These are phyloP conservation scores for Phytophthora fragariaefolia DNA, from an alignment of 352 stramenopile genomes.

Conservation along the genomic window DNA sequence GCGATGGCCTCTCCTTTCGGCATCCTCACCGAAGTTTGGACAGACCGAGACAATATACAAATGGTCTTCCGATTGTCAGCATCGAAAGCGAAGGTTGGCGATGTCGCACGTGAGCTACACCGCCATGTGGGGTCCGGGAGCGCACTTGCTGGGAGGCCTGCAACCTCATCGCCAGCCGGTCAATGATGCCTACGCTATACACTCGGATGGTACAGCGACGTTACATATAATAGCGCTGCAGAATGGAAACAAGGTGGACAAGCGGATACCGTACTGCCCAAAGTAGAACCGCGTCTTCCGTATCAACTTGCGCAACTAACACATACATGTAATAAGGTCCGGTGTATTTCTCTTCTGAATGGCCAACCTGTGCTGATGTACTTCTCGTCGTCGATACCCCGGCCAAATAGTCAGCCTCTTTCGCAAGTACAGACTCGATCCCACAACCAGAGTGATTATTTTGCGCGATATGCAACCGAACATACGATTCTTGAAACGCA, in stretches of 20 bases:
- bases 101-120: constrained; percentile 32
- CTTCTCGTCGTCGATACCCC: too few relatives aligned
- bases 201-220: too few relatives aligned
- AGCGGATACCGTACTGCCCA: neutral
- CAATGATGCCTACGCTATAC: constrained; percentile 20
- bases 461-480: constrained; percentile 27
- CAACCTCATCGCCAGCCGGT: constrained; percentile 12
- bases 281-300: too few relatives aligned
- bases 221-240: too few relatives aligned
- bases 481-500: constrained; percentile 38
- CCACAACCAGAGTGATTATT: constrained; percentile 11
- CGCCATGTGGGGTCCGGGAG: constrained; percentile 27
- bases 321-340: too few relatives aligned
- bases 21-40: constrained; percentile 15
- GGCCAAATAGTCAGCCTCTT: too few relatives aligned
- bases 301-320: too few relatives aligned
- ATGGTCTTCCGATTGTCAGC: constrained; percentile 17
- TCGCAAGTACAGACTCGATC: neutral
- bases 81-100: constrained; percentile 5
- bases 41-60: constrained; percentile 21
- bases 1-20: constrained; percentile 31
- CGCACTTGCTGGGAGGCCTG: neutral
- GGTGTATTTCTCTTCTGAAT: too few relatives aligned
- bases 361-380: too few relatives aligned
- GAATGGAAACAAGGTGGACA: neutral